Evolutionary conservation across 1,284 basidiomycete genomes (phyloP), one percentile per base, ranked within the genome.

Genomic region (Pyrrhoderma noxium): DNA sequence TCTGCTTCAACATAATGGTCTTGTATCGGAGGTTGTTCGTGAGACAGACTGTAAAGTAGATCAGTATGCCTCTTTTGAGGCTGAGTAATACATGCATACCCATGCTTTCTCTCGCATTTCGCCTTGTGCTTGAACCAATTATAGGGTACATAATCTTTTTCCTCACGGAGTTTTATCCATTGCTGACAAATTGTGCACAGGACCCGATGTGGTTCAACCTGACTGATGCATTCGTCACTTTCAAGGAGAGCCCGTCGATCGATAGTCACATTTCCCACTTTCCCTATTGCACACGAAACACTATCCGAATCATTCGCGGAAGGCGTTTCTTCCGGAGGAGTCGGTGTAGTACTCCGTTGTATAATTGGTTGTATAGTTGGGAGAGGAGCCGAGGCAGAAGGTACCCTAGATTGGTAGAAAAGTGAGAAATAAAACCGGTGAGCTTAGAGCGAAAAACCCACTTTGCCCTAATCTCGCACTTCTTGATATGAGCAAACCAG

Each of bases 141-240:
- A 36, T 48, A 49, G 21, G 47, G 47, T 31, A 52, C 39, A 37
- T 52, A 56, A 8, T 44, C 35, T 31, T 56, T 49, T 11, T 43
- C 51, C 3, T 56, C 51, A 13, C 47, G 50, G 9, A 56, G 40
- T 34, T 52, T 52, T 13, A 56, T 50, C 54, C 54, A 56, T 41
- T 56, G 50, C 23, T 49, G 23, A 36, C 54, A 56, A 16, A 56
- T 45, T 2, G n/a, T 39, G 34, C 54, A 56, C 19, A 52, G 39
- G n/a, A 52, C 54, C 11, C 54, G 50, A 27, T 56, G 50, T 27
- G 51, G 40, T 21, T 56, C 54, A 9, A 52, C 54, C 14, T 16
- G 23, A 5, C 36, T 16, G 43, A 39, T 22, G 34, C 50, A 47
- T 11, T 5, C n/a, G n/a, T 56, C 54, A 23, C 31, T 49, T 8